Evolutionary conservation across 2,329 filamentous ascomycete genomes (phyloP).

Genomic region (Zymoseptoria passerinii): DNA sequence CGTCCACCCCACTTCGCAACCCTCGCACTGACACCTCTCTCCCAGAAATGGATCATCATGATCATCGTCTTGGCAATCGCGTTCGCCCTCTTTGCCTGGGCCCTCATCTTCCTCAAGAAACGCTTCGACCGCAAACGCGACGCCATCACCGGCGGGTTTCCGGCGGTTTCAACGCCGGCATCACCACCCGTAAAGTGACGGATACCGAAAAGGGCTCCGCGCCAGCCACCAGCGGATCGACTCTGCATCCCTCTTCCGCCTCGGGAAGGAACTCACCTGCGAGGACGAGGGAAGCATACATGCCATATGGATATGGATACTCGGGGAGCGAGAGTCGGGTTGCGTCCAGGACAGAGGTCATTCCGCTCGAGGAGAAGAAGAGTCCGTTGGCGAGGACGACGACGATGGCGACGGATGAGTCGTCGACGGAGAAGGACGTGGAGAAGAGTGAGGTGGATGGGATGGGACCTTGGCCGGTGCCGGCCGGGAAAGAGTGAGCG

Average conservation of each 20-base stretch:
- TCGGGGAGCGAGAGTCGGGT: constrained; percentile 20
- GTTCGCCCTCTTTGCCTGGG: constrained; percentile 58
- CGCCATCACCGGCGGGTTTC: constrained; percentile 24
- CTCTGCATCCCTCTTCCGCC: not conserved
- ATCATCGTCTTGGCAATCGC: constrained; percentile 64
- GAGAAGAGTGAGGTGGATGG: not conserved
- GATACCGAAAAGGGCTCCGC: constrained; percentile 8
- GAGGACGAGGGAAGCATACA: constrained; percentile 26
- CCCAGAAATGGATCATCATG: constrained; percentile 67
- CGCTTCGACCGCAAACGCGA: constrained; percentile 65
- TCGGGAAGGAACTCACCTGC: constrained; percentile 22
- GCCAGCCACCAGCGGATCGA: not conserved
- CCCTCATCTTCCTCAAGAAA: constrained; percentile 62
- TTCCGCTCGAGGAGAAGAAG: constrained; percentile 18
- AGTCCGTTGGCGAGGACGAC: constrained; percentile 16
- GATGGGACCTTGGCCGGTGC: not conserved
- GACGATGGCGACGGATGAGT: constrained; percentile 7
- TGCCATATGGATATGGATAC: constrained; percentile 30
- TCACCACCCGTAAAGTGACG: constrained; percentile 25
- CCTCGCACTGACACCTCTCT: constrained; percentile 7
- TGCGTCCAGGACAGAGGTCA: constrained; percentile 2
- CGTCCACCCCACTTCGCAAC: not conserved
- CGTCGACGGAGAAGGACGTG: not conserved
- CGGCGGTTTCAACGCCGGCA: constrained; percentile 30
- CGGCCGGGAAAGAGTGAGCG: not conserved